Conservation (phyloP, 225 moss, liverwort and hornwort genomes). For the Lunularia cruciata region DNA sequence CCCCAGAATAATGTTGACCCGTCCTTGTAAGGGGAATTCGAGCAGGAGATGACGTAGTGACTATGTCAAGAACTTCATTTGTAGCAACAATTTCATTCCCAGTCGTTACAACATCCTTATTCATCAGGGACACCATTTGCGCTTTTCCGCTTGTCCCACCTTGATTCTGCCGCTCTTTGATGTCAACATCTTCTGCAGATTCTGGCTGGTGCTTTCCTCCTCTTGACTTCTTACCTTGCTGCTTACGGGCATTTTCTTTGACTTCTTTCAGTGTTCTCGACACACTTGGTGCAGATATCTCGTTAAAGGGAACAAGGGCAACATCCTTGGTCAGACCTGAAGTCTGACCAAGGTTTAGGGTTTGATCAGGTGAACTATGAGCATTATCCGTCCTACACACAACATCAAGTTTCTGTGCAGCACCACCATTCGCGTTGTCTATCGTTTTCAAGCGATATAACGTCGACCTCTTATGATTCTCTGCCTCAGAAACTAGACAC, state of each 20-base stretch:
- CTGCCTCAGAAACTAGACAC: slow-evolving; percentile 84
- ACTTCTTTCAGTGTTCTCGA: slow-evolving; percentile 30
- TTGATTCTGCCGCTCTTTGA: neutral
- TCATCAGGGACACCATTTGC: slow-evolving; percentile 8
- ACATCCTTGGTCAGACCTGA: slow-evolving; percentile 11
- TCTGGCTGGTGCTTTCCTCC: slow-evolving; percentile 44
- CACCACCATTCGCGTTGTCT: slow-evolving; percentile 47
- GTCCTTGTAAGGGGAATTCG: slow-evolving; percentile 43
- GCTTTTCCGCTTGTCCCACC: slow-evolving; percentile 17
- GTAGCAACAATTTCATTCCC: neutral
- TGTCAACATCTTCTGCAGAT: slow-evolving; percentile 3
- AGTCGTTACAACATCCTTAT: slow-evolving; percentile 17
- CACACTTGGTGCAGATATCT: slow-evolving; percentile 40
- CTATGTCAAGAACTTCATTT: slow-evolving; percentile 1
- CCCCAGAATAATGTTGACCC: slow-evolving; percentile 48
- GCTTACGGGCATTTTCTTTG: slow-evolving; percentile 58
- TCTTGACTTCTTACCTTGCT: slow-evolving; percentile 39
- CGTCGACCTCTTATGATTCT: slow-evolving; percentile 94
- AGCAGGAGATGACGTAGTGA: slow-evolving; percentile 8
- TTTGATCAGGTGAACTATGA: slow-evolving; percentile 3
- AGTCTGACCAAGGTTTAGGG: slow-evolving; percentile 26
- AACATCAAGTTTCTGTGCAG: slow-evolving; percentile 28
- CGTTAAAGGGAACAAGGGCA: neutral
- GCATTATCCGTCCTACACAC: slow-evolving; percentile 15
- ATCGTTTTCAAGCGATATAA: slow-evolving; percentile 83